These are phyloP conservation scores for Monosporascus sp. DNA, from an alignment of 2,329 filamentous ascomycete species.

Conservation along the genomic window DNA sequence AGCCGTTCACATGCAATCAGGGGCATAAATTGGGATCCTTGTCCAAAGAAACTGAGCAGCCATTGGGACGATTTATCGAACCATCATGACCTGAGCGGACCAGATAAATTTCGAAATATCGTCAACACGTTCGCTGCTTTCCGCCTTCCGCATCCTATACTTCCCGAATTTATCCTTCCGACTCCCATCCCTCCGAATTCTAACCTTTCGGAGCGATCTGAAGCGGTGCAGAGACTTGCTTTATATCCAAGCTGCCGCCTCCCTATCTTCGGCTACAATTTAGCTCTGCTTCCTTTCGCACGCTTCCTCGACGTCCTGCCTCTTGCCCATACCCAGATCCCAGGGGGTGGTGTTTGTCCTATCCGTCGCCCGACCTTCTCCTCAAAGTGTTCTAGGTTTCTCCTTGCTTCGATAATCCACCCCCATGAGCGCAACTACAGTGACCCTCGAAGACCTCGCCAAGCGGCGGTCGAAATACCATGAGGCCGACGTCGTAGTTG, in stretches of 20 bases:
- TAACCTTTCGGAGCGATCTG: too few relatives aligned
- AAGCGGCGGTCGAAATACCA: slow-evolving; percentile 49
- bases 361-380: neutral
- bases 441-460: slow-evolving; percentile 34
- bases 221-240: too few relatives aligned
- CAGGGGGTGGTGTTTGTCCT: too few relatives aligned
- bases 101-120: neutral
- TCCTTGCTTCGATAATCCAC: neutral
- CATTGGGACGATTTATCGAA: slow-evolving; percentile 22
- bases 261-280: too few relatives aligned
- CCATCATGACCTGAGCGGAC: slow-evolving; percentile 25
- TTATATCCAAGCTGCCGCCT: too few relatives aligned
- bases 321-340: too few relatives aligned
- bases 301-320: too few relatives aligned
- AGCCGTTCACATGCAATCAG: neutral
- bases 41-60: neutral
- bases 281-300: too few relatives aligned
- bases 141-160: neutral
- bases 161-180: too few relatives aligned
- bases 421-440: slow-evolving; percentile 26
- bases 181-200: too few relatives aligned
- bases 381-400: neutral
- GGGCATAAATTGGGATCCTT: neutral
- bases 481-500: slow-evolving; percentile 78
- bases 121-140: slow-evolving; percentile 1